These are phyloP conservation scores for Cladophialophora exuberans DNA, from an alignment of 2,329 filamentous ascomycete species.

Conservation along the genomic window DNA sequence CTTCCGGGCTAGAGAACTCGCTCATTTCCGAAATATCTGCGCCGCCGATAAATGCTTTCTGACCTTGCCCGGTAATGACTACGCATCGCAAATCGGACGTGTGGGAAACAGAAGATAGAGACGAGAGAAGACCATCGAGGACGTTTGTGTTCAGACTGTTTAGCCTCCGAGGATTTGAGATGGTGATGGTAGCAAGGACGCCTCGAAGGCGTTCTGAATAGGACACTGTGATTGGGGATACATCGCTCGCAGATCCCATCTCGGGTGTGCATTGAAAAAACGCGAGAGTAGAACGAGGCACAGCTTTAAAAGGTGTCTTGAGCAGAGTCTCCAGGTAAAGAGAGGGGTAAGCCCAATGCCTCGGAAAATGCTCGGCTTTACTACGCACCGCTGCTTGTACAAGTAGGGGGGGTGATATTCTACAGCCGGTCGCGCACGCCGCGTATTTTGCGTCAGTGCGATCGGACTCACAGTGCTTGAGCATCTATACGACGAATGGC, in stretches of 20 bases:
- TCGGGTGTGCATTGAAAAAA: too few relatives aligned
- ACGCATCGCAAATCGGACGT: constrained; percentile 21
- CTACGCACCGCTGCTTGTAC: too few relatives aligned
- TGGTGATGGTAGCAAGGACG: constrained; percentile 34
- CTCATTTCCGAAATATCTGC: constrained; percentile 30
- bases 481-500: too few relatives aligned
- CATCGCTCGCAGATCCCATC: too few relatives aligned
- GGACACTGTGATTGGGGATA: not conserved
- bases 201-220: constrained; percentile 16
- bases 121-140: constrained; percentile 12
- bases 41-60: constrained; percentile 11
- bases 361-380: too few relatives aligned
- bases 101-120: constrained; percentile 24
- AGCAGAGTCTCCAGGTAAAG: too few relatives aligned
- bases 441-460: too few relatives aligned
- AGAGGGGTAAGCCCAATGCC: too few relatives aligned
- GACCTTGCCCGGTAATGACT: constrained; percentile 16
- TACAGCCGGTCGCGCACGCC: too few relatives aligned
- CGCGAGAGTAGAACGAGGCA: too few relatives aligned
- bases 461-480: too few relatives aligned
- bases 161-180: constrained; percentile 35
- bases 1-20: constrained; percentile 26
- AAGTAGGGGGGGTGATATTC: too few relatives aligned
- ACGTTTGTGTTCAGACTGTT: constrained; percentile 28
- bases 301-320: not conserved